Percentiles rank a stretch among this genome's conserved stretches.
Conservation (phyloP, 257 asterid species). For the Jacaranda copaia region DNA sequence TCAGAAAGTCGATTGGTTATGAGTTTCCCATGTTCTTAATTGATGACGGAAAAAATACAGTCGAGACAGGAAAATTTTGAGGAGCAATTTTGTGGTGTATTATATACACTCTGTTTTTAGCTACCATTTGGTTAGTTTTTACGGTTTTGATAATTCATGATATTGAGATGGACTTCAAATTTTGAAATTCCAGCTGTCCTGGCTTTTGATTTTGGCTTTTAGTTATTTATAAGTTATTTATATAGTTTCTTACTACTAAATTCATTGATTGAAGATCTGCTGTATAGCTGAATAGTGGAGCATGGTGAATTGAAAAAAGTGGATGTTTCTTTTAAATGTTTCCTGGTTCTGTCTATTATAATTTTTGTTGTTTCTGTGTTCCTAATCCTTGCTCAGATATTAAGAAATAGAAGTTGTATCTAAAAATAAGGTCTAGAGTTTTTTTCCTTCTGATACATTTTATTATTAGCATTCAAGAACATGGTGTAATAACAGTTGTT, state of each 20-base stretch:
- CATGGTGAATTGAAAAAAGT: background rate
- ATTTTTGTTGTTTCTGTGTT: background rate
- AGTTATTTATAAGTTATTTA: background rate
- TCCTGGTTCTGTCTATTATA: background rate
- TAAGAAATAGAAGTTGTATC: background rate
- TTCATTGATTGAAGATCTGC: background rate
- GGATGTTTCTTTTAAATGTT: background rate
- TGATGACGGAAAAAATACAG: background rate
- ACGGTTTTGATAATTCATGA: background rate
- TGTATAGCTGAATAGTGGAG: background rate
- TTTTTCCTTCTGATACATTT: background rate
- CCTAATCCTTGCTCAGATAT: background rate
- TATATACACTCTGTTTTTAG: too few species aligned
- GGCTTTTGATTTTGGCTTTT: background rate
- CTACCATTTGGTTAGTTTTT: background rate
- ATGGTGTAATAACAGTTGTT: background rate
- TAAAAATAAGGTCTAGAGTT: background rate
- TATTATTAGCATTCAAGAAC: background rate
- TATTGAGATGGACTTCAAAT: background rate
- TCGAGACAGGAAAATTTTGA: background rate
- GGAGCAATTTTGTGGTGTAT: background rate
- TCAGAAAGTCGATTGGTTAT: background rate
- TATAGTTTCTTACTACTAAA: background rate
- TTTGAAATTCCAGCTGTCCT: background rate
- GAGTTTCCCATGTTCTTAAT: background rate